phyloP scores from a whole-genome alignment of 805 yeast species.

The Wickerhamiella azymoides region DNA sequence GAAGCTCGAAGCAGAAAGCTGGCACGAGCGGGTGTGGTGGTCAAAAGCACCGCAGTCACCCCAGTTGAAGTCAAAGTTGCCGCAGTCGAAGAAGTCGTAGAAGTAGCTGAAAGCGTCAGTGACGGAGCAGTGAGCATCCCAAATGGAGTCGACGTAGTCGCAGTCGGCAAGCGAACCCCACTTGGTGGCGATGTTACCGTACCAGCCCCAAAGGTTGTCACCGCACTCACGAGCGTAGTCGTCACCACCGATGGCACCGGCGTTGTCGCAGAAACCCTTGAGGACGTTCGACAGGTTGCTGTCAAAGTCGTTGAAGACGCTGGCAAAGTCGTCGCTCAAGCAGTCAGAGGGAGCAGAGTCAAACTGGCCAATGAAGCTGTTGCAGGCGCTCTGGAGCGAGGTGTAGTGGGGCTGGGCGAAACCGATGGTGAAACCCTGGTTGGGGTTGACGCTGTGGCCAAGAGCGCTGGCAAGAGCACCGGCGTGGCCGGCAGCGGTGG shows the following conservation, averaged over 20 bases:
- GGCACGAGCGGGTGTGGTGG: background rate
- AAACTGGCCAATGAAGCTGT: background rate
- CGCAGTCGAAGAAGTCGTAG: constrained; percentile 3
- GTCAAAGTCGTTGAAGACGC: constrained; percentile 6
- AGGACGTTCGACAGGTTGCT: background rate
- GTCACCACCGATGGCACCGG: constrained; percentile 2
- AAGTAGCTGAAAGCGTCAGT: background rate
- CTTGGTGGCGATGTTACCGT: constrained; percentile 1
- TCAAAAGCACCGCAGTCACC: background rate
- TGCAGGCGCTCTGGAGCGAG: background rate
- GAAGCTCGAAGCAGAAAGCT: background rate
- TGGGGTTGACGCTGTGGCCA: background rate
- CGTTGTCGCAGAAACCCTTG: background rate
- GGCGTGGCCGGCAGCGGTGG: background rate
- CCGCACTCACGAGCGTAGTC: constrained; percentile 1
- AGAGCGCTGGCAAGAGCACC: background rate
- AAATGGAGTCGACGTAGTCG: background rate
- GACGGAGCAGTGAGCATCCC: background rate
- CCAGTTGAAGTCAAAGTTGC: background rate
- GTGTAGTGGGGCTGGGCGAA: constrained; percentile 1
- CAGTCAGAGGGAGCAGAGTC: background rate
- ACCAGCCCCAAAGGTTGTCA: constrained; percentile 1
- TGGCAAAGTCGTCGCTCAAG: background rate
- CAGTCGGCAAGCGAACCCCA: constrained; percentile 4
- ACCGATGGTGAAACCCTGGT: background rate